These are phyloP conservation scores for Umbellularia californica DNA, from an alignment of 164 flowering plant genomes.

Conservation along the genomic window DNA sequence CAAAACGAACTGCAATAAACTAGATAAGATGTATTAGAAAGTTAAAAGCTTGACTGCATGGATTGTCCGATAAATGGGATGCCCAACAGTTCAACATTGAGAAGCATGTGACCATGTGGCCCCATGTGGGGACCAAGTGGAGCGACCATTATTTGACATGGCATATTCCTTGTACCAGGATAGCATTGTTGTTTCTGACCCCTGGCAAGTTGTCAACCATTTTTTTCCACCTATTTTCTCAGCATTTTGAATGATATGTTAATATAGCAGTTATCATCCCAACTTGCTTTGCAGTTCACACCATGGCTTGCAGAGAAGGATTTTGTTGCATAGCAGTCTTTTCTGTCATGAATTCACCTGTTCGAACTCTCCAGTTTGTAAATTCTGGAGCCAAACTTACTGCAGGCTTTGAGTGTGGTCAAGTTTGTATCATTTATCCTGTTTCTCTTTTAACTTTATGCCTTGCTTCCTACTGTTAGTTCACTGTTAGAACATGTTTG, in stretches of 20 bases:
- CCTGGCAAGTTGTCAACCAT: neutral
- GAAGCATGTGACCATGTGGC: no score
- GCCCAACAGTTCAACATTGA: no score
- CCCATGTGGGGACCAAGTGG: no score
- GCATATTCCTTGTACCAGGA: neutral
- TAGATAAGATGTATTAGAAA: no score
- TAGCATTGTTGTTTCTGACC: neutral
- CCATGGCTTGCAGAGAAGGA: constrained; percentile 34
- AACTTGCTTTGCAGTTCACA: constrained; percentile 32
- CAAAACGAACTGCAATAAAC: no score
- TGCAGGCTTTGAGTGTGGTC: constrained; percentile 73
- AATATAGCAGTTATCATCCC: neutral
- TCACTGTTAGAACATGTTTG: no score
- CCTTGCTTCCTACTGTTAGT: neutral
- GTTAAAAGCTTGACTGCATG: no score
- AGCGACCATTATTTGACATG: no score
- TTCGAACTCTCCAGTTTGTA: constrained; percentile 41
- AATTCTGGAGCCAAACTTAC: constrained; percentile 60
- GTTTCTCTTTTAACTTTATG: constrained; percentile 3
- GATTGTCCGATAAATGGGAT: no score
- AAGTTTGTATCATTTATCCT: constrained; percentile 39
- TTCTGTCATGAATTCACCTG: constrained; percentile 54
- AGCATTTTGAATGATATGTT: constrained; percentile 1
- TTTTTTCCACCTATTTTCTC: neutral
- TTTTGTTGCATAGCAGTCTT: constrained; percentile 48